Conservation (phyloP, 495 filamentous ascomycete species). For the Pseudotulostoma volvatum region DNA sequence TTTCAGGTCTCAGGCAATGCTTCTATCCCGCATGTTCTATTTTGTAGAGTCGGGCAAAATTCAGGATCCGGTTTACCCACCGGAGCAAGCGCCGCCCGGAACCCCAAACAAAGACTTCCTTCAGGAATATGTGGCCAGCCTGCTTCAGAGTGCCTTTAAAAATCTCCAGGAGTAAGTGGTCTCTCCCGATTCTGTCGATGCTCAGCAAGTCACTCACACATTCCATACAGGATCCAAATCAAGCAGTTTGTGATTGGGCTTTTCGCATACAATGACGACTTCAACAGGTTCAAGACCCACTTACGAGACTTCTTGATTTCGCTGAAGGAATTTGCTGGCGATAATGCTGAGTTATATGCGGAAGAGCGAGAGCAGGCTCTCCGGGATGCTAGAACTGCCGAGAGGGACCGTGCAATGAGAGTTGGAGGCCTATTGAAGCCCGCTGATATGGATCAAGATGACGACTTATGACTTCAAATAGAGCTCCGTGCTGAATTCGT, state of each 20-base stretch:
- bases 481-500: constrained; percentile 45
- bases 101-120: constrained; percentile 85
- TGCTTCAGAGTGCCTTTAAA: constrained; percentile 83
- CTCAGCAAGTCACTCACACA: constrained; percentile 19
- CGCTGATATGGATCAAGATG: constrained; percentile 77
- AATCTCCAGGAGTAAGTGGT: constrained; percentile 73
- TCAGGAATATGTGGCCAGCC: constrained; percentile 60
- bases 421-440: constrained; percentile 86
- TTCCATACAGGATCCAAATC: constrained; percentile 54
- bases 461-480: constrained; percentile 74
- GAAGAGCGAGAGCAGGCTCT: constrained; percentile 82
- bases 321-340: constrained; percentile 82
- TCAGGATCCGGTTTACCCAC: constrained; percentile 70
- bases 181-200: neutral
- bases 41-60: constrained; percentile 77
- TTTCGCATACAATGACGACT: constrained; percentile 64
- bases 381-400: constrained; percentile 59
- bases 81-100: constrained; percentile 64
- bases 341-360: constrained; percentile 74
- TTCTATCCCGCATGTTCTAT: constrained; percentile 91
- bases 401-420: constrained; percentile 76
- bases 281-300: constrained; percentile 80
- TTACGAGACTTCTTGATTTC: constrained; percentile 95
- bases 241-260: constrained; percentile 72
- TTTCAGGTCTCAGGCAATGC: constrained; percentile 89